Evolutionary conservation across 257 asterid species (phyloP), one percentile per base, ranked within the genome.

Genomic region (Solanum piurae): DNA sequence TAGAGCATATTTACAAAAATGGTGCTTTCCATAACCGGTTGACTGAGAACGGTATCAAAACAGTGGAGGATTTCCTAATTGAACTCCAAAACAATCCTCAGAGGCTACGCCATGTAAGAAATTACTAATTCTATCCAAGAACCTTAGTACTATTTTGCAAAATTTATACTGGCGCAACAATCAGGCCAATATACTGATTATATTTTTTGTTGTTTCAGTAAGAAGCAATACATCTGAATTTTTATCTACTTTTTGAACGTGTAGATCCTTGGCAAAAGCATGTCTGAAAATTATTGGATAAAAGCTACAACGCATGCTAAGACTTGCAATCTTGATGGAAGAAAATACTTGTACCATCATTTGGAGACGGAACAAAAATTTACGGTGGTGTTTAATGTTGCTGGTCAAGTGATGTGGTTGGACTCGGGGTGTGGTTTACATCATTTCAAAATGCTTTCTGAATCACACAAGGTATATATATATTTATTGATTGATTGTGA

Each of bases 301-400:
- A 89, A 34, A 55, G 85, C 87, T 2, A 87, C 89, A 66, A 58
- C 25, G 16, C 95, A 93, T 90, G 95, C 98, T 7, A 84, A 7
- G 58, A 84, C 88, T 5, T 93, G 96, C 89, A 23, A 5, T 1
- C n/a, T 86, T 71, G 90, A 89, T 84, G 84, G 62, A 25, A 42
- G 91, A 89, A 66, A 46, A 83, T 68, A 31, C 73, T 3, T 37
- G 64, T 60, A 52, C 46, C 31, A 40, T 62, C 27, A 40, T 60
- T 23, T 6, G 7, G 76, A 52, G 74, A 31, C 36, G 8, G 83
- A 83, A n/a, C 79, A 27, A 72, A 83, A 83, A 9, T 27, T 18
- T 25, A 85, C 37, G 14, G 87, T 83, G 12, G 89, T 86, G 37
- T 88, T 88, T 71, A 66, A 86, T 64, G n/a, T 12, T 3, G 69